These are phyloP conservation scores for Hemerocallis citrina DNA, from an alignment of 106 monocot genomes.

Conservation along the genomic window DNA sequence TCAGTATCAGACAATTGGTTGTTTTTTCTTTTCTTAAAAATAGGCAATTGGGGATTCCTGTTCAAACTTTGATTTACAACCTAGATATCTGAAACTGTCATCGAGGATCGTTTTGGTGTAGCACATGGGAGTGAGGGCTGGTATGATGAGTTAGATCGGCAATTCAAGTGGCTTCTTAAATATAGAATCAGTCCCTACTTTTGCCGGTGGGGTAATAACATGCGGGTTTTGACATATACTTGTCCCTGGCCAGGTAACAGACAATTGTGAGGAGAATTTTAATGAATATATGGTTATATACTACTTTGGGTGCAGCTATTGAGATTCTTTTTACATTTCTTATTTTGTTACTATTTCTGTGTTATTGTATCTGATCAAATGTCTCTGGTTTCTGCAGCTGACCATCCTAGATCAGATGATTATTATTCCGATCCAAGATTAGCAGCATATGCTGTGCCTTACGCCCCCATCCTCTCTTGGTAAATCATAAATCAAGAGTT, in stretches of 20 bases:
- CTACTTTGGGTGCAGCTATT: background rate
- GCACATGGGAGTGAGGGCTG: constrained; percentile 84
- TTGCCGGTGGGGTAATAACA: constrained; percentile 97
- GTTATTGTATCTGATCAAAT: constrained; percentile 7
- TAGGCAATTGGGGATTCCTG: background rate
- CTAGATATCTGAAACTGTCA: constrained; percentile 98
- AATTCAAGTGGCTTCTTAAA: constrained; percentile 95
- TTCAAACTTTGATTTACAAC: constrained; percentile 19
- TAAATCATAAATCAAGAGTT: constrained; percentile 35
- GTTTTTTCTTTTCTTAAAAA: background rate
- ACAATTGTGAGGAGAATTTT: background rate
- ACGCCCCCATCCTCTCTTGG: constrained; percentile 70
- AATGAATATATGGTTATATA: background rate
- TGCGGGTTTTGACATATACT: constrained; percentile 91
- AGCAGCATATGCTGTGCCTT: constrained; percentile 98
- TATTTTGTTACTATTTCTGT: background rate
- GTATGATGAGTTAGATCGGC: constrained; percentile 73
- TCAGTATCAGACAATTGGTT: too few relatives aligned
- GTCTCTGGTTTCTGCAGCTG: constrained; percentile 28
- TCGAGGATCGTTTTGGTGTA: constrained; percentile 90
- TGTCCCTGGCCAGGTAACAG: constrained; percentile 94
- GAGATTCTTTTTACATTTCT: background rate
- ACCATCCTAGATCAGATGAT: constrained; percentile 87
- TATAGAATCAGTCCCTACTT: constrained; percentile 94
- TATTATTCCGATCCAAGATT: constrained; percentile 96